Base-by-base conservation (phyloP, 441 rosid genomes). In the Raphanus hybrid region DNA sequence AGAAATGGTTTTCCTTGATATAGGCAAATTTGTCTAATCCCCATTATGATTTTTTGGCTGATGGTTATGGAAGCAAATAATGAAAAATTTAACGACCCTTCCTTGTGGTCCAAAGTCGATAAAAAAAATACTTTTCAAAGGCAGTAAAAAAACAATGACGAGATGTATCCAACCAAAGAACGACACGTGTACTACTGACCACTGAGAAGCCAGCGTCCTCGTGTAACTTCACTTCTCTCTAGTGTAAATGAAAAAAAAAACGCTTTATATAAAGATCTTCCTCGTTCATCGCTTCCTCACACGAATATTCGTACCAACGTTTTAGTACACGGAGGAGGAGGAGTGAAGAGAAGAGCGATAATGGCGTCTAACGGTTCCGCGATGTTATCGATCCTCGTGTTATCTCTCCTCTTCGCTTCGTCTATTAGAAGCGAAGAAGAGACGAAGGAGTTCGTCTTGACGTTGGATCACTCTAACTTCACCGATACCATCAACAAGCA, bases 381-480 rank as follows among this genome's bases (percentile, higher is more conserved):
- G 50, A 86, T 79, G 79, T 75, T 77, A 11, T 67, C 63, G 45
- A 16, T 85, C 64, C 74, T 80, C 29, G 65, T 78, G 35, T 68
- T 86, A 57, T 64, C 82, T 29, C 34, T 34, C 18, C n/a, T 87
- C 16, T 50, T 81, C 27, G 87, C 77, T 6, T 75, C 76, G 3
- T 73, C 83, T 62, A 71, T 85, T 52, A 75, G 82, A 6, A 84
- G 87, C 65, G 89, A 79, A 39, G 89, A 79, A 39, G 91, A 79
- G 34, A 29, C 34, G 54, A 48, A 48, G 54, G 93, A 92, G 81
- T 87, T 84, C 78, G 98, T 93, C 11, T 69, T 92, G 75, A 90
- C 96, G 0, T 81, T 92, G 66, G 97, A 90, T 84, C 82, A 83
- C 84, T 80, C 98, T 23, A 93, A 93, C 84, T 92, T 93, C 86